These are phyloP conservation scores for Diutina mesorugosa DNA, from an alignment of 1,139 yeast species.

Conservation along the genomic window DNA sequence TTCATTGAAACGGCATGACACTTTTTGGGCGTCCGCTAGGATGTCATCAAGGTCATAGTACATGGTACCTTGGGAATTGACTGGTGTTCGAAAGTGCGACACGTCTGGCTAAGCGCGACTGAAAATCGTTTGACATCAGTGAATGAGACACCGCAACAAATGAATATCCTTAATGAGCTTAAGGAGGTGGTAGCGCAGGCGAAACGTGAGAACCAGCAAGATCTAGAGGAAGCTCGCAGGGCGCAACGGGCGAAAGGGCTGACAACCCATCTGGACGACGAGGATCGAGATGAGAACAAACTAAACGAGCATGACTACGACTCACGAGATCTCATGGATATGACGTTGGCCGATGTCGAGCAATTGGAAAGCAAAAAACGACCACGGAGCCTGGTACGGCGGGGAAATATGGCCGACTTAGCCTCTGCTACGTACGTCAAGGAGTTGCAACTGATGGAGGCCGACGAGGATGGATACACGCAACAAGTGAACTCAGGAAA, in stretches of 20 bases:
- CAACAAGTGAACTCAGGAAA: slow-evolving; percentile 1
- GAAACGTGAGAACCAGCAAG: not conserved
- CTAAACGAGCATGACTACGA: not conserved
- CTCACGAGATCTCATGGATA: not conserved
- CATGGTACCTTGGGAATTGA: not conserved
- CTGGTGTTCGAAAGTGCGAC: not conserved
- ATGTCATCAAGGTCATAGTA: slow-evolving; percentile 86
- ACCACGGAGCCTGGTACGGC: slow-evolving; percentile 9
- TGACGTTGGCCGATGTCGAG: slow-evolving; percentile 20
- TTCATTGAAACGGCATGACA: slow-evolving; percentile 69
- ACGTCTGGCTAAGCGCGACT: not conserved
- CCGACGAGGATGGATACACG: slow-evolving; percentile 31
- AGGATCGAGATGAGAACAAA: not conserved
- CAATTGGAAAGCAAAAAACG: slow-evolving; percentile 45
- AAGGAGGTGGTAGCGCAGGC: not conserved
- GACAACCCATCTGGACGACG: not conserved
- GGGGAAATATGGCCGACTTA: slow-evolving; percentile 32
- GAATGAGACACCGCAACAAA: not conserved
- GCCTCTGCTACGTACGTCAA: slow-evolving; percentile 33
- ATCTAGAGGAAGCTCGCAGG: not conserved
- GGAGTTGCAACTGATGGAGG: slow-evolving; percentile 22
- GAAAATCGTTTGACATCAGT: not conserved
- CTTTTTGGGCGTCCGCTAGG: slow-evolving; percentile 56
- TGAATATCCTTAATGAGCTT: not conserved
- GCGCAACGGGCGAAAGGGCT: not conserved